phyloP scores from a whole-genome alignment of 140 eudicot genomes.

The Flaveria floridana region DNA sequence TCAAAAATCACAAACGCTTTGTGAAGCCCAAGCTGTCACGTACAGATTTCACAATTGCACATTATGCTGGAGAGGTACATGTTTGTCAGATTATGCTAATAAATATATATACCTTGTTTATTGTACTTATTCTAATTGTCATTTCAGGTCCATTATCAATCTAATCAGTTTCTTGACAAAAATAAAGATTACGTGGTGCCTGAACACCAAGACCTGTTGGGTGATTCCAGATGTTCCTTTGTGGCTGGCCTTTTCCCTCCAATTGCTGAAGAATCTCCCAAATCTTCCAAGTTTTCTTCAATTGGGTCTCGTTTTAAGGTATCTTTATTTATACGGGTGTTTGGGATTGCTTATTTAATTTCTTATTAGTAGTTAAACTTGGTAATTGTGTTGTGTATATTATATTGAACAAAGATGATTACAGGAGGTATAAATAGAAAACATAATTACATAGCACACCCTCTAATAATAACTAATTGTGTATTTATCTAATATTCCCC shows the following conservation, averaged over 20 bases:
- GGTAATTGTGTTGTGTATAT: too few relatives aligned
- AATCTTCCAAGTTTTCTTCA: conserved; percentile 94
- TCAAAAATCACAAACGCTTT: conserved; percentile 79
- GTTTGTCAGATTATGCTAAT: conserved; percentile 14
- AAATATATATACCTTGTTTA: not conserved
- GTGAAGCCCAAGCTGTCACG: conserved; percentile 92
- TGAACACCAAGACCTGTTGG: conserved; percentile 89
- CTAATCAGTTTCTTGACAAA: conserved; percentile 95
- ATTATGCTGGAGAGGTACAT: conserved; percentile 98
- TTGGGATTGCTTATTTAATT: not conserved
- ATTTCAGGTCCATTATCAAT: conserved; percentile 76
- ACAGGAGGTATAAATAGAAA: too few relatives aligned
- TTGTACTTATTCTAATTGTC: conserved; percentile 7
- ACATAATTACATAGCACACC: too few relatives aligned
- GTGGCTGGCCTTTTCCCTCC: conserved; percentile 96
- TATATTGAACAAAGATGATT: too few relatives aligned
- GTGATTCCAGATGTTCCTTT: conserved; percentile 82
- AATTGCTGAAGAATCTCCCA: conserved; percentile 68
- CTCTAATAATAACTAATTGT: too few relatives aligned
- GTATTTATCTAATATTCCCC: too few relatives aligned
- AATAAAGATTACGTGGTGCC: conserved; percentile 97
- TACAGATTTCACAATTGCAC: conserved; percentile 81
- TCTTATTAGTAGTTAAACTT: too few relatives aligned
- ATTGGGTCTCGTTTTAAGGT: conserved; percentile 99
- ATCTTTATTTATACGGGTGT: conserved; percentile 6